These are phyloP conservation scores for Linderina pennispora DNA, from an alignment of 192 early-diverging fungal genomes.

Conservation along the genomic window DNA sequence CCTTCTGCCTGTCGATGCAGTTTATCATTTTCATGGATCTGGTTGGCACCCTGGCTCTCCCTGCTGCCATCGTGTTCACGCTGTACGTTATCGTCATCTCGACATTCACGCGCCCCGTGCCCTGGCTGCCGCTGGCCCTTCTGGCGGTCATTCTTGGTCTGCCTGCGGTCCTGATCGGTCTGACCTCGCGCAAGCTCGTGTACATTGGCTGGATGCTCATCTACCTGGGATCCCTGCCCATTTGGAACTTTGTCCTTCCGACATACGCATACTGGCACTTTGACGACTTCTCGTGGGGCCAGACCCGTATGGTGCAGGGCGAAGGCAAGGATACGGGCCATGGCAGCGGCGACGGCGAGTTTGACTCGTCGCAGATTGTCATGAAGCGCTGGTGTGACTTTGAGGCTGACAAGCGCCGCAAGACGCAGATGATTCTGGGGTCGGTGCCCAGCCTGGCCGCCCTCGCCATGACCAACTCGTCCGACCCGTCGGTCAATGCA, in stretches of 20 bases:
- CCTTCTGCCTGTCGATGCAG: conserved; percentile 90
- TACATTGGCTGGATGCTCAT: conserved; percentile 84
- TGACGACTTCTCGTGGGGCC: conserved; percentile 84
- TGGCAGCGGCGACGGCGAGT: conserved; percentile 63
- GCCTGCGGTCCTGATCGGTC: conserved; percentile 70
- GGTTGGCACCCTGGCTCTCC: conserved; percentile 85
- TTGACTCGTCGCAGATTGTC: conserved; percentile 63
- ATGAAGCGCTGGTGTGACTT: conserved; percentile 80
- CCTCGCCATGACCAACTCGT: conserved; percentile 17
- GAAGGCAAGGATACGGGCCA: conserved; percentile 57
- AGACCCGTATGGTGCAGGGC: conserved; percentile 66
- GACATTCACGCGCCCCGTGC: conserved; percentile 49
- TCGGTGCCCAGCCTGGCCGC: conserved; percentile 29
- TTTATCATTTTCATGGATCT: conserved; percentile 96
- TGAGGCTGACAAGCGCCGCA: conserved; percentile 49
- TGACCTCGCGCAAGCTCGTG: conserved; percentile 72
- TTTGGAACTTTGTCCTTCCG: conserved; percentile 81
- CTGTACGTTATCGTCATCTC: conserved; percentile 73
- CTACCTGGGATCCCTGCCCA: conserved; percentile 61
- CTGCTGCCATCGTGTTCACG: conserved; percentile 86
- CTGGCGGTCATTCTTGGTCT: conserved; percentile 68
- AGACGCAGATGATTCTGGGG: conserved; percentile 43
- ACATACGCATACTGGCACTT: conserved; percentile 81
- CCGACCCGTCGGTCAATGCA: conserved; percentile 8
- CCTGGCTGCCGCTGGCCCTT: conserved; percentile 59